Conservation (phyloP, 1,139 yeast species). For the Yamadazyma oceani region DNA sequence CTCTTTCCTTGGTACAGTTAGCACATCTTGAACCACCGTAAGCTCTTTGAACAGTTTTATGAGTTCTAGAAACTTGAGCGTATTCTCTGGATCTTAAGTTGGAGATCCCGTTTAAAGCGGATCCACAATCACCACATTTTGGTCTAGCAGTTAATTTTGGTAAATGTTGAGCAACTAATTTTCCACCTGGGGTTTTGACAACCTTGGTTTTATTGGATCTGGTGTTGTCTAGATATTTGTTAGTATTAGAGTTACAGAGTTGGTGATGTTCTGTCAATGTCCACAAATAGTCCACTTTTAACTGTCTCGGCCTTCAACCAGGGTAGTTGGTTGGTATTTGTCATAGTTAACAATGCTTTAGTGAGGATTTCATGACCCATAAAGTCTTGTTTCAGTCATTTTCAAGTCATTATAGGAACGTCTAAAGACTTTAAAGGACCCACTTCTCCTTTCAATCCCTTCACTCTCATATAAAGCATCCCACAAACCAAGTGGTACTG, state of each 20-base stretch:
- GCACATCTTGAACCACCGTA: constrained; percentile 99
- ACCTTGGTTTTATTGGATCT: constrained; percentile 98
- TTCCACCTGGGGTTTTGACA: constrained; percentile 99
- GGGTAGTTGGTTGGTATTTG: no score
- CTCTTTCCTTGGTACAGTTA: constrained; percentile 97
- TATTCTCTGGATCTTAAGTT: constrained; percentile 97
- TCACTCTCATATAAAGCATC: no score
- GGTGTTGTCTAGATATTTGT: constrained; percentile 79
- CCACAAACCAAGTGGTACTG: no score
- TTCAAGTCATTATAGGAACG: no score
- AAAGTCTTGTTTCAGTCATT: no score
- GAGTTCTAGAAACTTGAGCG: constrained; percentile 92
- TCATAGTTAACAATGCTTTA: no score
- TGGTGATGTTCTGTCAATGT: constrained; percentile 1
- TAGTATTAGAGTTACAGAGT: constrained; percentile 28
- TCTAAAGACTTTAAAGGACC: no score
- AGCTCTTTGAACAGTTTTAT: constrained; percentile 98
- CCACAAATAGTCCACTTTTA: no score
- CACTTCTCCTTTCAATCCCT: no score
- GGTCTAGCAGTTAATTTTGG: constrained; percentile 94
- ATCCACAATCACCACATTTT: constrained; percentile 99
- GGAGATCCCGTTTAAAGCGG: constrained; percentile 86
- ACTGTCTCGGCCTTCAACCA: no score
- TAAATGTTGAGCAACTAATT: constrained; percentile 94
- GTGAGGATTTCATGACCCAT: no score